Base-by-base conservation (phyloP, 352 stramenopile genomes). In the Phytophthora macrochlamydospora region DNA sequence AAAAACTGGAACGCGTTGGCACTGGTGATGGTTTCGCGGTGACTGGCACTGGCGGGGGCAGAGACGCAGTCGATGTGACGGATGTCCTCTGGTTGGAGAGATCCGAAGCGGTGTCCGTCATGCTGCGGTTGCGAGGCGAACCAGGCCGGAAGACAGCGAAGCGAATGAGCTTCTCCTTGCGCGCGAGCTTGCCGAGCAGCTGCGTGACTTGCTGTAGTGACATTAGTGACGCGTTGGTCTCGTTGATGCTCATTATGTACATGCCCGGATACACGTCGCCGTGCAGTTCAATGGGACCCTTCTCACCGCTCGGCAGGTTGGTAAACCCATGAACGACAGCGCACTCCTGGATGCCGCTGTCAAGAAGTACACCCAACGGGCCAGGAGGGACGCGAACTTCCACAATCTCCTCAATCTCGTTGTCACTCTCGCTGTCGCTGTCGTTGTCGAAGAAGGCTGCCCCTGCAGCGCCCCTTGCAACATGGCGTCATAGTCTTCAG, bases 161-260 rank as follows among this genome's bases (percentile, higher is more conserved):
- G 30, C 86, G 86, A 58, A 94, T 91, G 28, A 90, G 63, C 56
- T 94, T 94, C 40, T 92, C 86, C 50, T 92, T 91, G 37, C 86
- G 83, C 14, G 75, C 80, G 37, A 94, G 73, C 54, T 88, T 90
- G 31, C 83, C 83, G 9, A 94, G 77, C 30, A 92, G 55, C 58
- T 91, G 76, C 9, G 84, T 91, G 45, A 92, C 84, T 31, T 83
- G 68, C 50, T 80, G 76, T 32, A 94, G 73, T 40, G 86, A 92
- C 86, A 94, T 94, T 56, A 92, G 67, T 42, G 83, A 92, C 61
- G 82, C 86, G 56, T 94, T 92, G 28, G 81, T 89, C 55, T 93
- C 86, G 71, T 94, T 91, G 69, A 94, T 94, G 65, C 84, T 87
- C 67, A 94, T 91, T 59, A 94, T 92, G 70, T 92, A 92, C 84